Base-by-base conservation (phyloP, 192 early-diverging fungal species). In the Coemansia sp. region DNA sequence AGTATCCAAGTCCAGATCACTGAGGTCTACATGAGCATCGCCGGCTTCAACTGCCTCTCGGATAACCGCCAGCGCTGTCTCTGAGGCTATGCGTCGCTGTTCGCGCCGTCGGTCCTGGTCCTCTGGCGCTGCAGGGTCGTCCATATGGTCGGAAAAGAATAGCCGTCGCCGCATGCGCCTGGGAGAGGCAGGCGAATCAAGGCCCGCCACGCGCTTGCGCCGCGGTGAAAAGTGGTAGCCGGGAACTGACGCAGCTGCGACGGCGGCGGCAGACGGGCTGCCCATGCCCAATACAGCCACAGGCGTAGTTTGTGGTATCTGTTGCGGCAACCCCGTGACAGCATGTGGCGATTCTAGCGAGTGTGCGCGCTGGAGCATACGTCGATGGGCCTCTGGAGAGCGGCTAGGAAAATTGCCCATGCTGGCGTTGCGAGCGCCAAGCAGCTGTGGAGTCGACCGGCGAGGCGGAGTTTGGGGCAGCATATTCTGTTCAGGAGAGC, bases 31-130 rank as follows among this genome's bases (percentile, higher is more conserved):
- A 29, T 80, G 70, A 9, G 71, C 27, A 53, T 78, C 68, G 63
- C 78, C 83, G 0, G 58, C 55, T 42, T 84, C 83, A 5, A 84
- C 75, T 1, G 75, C 68, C 55, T 77, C 75, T 59, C 83, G 68
- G 64, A 84, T 84, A 53, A 83, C 59, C 6, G 46, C 59, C 29
- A 74, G 58, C 6, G 81, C 81, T 5, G 71, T 56, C 11, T 57
- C 63, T 22, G 22, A 19, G 1, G 72, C 72, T 58, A 59, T 73
- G 10, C 54, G 68, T 31, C 32, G 52, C 42, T 58, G 57, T 0
- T 19, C 36, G 27, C 29, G 57, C 10, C 61, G 63, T 5, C 71
- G 64, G 54, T 60, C 68, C 1, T 30, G 21, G 60, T 58, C 70
- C 55, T 75, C 74, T 24, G 63, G 70, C 9, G 67, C 68, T 11